phyloP scores from a whole-genome alignment of 305 asterid species.

The Solanum hybrid region DNA sequence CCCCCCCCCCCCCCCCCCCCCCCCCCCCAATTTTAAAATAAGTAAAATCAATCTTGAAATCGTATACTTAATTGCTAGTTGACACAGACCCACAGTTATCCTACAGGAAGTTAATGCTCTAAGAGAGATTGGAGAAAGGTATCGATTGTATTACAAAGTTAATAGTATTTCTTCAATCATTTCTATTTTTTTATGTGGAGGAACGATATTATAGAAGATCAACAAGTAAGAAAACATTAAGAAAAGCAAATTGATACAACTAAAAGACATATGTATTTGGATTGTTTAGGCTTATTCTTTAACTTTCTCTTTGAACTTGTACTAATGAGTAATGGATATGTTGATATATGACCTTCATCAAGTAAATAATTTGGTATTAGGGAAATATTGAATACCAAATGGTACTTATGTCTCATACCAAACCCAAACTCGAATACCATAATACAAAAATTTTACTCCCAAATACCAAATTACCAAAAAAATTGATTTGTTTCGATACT shows the following conservation, averaged over 20 bases:
- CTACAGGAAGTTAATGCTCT: too few relatives aligned
- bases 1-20: too few relatives aligned
- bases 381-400: background rate
- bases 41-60: too few relatives aligned
- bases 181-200: background rate
- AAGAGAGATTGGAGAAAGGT: too few relatives aligned
- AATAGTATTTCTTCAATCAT: background rate
- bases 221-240: too few relatives aligned
- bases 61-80: too few relatives aligned
- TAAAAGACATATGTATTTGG: background rate
- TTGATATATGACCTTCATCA: too few relatives aligned
- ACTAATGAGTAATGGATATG: background rate
- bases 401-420: background rate
- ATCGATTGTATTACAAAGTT: background rate
- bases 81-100: too few relatives aligned
- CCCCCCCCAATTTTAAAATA: too few relatives aligned
- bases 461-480: background rate
- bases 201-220: too few relatives aligned
- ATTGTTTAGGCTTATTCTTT: background rate
- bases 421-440: background rate
- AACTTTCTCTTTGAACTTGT: background rate
- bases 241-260: too few relatives aligned
- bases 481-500: rapidly evolving
- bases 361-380: background rate
- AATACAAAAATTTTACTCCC: too few relatives aligned